phyloP scores from a whole-genome alignment of 1,284 basidiomycete species.

The Heterobasidion annosum region DNA sequence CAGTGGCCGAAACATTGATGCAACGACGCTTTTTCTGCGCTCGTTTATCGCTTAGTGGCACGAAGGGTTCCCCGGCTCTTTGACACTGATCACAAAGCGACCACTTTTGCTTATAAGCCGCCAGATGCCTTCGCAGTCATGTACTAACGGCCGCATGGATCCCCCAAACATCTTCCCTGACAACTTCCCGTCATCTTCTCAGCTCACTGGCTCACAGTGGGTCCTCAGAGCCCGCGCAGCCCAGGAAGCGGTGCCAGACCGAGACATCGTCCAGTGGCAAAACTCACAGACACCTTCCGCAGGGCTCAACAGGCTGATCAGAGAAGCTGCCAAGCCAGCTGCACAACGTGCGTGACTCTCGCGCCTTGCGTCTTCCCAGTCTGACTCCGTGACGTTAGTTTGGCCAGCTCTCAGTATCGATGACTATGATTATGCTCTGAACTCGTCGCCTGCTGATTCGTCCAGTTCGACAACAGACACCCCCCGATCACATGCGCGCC shows the following conservation, averaged over 20 bases:
- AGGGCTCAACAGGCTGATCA: slow-evolving; percentile 1
- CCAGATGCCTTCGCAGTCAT: not conserved
- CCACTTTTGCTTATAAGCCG: not conserved
- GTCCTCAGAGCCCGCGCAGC: not conserved
- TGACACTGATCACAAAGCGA: not conserved
- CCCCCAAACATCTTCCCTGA: not conserved
- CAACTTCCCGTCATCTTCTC: not conserved
- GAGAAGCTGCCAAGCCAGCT: not conserved
- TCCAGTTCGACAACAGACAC: not conserved
- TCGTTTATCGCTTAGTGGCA: too few species aligned
- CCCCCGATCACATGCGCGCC: not conserved
- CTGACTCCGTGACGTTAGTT: not conserved
- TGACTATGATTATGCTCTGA: not conserved
- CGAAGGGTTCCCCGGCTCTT: not conserved
- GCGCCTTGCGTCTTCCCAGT: not conserved
- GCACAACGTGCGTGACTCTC: not conserved
- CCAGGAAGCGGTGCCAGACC: not conserved
- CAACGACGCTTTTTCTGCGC: too few species aligned
- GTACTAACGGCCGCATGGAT: not conserved
- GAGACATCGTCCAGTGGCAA: not conserved
- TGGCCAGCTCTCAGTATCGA: not conserved
- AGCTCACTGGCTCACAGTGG: not conserved
- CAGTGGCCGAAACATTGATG: too few species aligned
- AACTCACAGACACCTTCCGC: not conserved
- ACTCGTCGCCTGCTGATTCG: not conserved